Conservation (phyloP, 768 basidiomycete species). For the Pulveroboletus sp. region DNA sequence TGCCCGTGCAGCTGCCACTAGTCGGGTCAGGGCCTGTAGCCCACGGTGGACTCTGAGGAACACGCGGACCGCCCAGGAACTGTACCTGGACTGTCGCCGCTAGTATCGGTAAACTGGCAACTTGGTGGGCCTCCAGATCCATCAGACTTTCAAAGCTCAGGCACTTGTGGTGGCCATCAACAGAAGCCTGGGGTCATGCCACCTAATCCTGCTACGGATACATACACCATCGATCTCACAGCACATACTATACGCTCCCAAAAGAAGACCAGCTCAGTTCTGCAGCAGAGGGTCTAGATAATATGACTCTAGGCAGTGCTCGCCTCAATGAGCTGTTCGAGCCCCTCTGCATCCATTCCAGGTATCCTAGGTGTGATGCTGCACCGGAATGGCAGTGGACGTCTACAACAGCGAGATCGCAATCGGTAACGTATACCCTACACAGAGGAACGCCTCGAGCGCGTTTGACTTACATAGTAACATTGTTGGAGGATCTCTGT, state of each 20-base stretch:
- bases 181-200: no score
- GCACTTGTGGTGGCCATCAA: no score
- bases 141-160: no score
- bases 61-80: no score
- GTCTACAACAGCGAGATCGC: not conserved
- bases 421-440: not conserved
- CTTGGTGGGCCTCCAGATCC: no score
- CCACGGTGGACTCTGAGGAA: no score
- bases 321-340: constrained; percentile 14
- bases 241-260: not conserved
- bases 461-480: constrained; percentile 11
- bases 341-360: not conserved
- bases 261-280: not conserved
- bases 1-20: no score
- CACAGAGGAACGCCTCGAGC: not conserved
- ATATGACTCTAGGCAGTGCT: constrained; percentile 5
- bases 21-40: no score
- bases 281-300: not conserved
- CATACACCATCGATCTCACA: no score
- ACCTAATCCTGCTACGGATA: no score
- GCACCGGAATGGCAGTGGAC: constrained; percentile 16
- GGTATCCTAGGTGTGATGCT: constrained; percentile 7
- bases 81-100: no score
- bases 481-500: not conserved
- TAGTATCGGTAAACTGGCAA: no score